phyloP scores from a whole-genome alignment of 208 protist genomes.

The Crithidia bombi region DNA sequence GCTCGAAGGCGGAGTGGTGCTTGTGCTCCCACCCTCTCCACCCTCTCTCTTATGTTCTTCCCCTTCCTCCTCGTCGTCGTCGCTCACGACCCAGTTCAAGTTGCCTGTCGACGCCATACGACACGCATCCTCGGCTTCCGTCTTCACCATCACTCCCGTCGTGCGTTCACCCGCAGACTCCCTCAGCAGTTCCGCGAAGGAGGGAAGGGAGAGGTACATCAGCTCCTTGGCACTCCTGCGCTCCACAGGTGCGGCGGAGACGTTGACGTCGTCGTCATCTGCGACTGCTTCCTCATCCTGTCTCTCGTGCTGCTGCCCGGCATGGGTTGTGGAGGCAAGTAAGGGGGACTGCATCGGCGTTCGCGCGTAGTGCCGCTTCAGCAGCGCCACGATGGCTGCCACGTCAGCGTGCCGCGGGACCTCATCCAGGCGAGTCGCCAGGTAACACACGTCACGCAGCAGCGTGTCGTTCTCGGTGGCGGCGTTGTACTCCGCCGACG shows the following conservation, averaged over 20 bases:
- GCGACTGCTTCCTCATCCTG: background rate
- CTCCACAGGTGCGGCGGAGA: background rate
- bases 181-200: constrained; percentile 15
- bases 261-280: background rate
- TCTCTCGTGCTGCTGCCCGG: background rate
- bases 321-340: background rate
- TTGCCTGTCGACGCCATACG: background rate
- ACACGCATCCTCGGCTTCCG: background rate
- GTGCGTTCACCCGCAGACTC: background rate
- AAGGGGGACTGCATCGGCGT: constrained; percentile 20
- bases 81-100: background rate
- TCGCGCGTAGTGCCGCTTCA: constrained; percentile 19
- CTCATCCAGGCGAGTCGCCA: constrained; percentile 51
- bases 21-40: background rate
- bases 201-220: constrained; percentile 16
- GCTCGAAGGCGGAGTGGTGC: background rate
- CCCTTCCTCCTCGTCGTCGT: constrained; percentile 4
- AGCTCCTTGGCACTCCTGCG: constrained; percentile 16
- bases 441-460: constrained; percentile 58
- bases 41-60: background rate
- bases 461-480: constrained; percentile 56
- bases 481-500: constrained; percentile 50
- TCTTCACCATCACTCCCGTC: background rate
- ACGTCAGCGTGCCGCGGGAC: constrained; percentile 44
- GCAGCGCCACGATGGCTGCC: constrained; percentile 24